Evolutionary conservation across 1,284 basidiomycete genomes (phyloP), one percentile per base, ranked within the genome.

Genomic region (Ustilago vetiveriae): DNA sequence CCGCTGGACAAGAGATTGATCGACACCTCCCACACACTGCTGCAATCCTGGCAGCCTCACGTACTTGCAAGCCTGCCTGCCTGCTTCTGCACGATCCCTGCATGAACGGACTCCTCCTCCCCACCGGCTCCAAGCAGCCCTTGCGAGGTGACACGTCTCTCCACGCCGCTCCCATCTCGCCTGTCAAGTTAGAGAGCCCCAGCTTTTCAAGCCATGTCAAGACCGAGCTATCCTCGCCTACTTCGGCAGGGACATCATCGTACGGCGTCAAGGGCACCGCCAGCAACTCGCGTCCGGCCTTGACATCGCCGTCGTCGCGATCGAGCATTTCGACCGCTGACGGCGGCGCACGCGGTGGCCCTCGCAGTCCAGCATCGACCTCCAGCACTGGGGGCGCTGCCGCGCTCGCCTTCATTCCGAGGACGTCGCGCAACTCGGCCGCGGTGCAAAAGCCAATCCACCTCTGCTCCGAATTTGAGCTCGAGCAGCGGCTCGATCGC

Each of bases 401-500:
- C 23, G 52, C 67, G 16, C 62, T 70, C 7, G 67, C 67, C 14
- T 70, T 70, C 37, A 70, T 70, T 29, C 67, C 67, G 1, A 41
- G 53, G 23, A 60, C 57, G 4, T 52, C 57, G 5, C 62, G 62
- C 49, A 60, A 56, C 30, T 65, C 67, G 21, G 53, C 62, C 6
- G 53, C 51, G 5, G 46, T 70, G 16, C 60, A 64, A 30, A 70
- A 70, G 32, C 60, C 67, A 3, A 60, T 70, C 27, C 57, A 60
- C 16, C 53, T 49, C 14, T 70, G 67, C 32, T 66, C 55, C 22
- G 67, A 70, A 23, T 70, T 70, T 19, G 67, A 70, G 44, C 67
- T 70, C 42, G 67, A 65, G 42, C 62, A 70, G 46, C 59, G 63
- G 26, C 54, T 70, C n/a, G 67, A 70, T 40, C 62, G 67, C 33